Base-by-base conservation (phyloP, 2,329 filamentous ascomycete species). In the Stenocarpella maydis region DNA sequence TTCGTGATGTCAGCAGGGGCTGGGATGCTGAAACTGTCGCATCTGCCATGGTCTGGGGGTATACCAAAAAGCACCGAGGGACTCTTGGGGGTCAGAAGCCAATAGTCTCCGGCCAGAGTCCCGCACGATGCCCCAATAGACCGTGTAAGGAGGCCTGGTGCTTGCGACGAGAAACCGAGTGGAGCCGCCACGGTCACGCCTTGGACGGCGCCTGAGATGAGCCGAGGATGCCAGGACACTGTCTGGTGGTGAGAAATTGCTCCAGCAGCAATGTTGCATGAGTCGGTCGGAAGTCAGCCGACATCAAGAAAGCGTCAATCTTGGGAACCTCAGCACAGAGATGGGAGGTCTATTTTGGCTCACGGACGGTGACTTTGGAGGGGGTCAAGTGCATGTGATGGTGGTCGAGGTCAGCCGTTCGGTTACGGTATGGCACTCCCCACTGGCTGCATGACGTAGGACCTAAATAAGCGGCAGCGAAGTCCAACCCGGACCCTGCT, bases 1-100 rank as follows among this genome's bases (percentile, higher is more conserved):
- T 58, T 17, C 47, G 26, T 12, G 67, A 19, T 0, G 45, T 49
- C 21, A 71, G 67, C 19, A 71, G 67, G 6, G 69, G 54, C 49
- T 71, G 45, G 14, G n/a, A 19, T 3, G 54, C 24, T 19, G 54
- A 37, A 14, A 19, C 3, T 9, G 28, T 21, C 28, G 17, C 43
- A 15, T 49, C 58, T 63, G 43, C 28, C 58, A 63, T 63, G 3
- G 5, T 49, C 28, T 6, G 14, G 2, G 4, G n/a, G 8, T 6
- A 1, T 37, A 14, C 3, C 4, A 4, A 7, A 24, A 24, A 2
- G 1, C 12, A n/a, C 12, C 1, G 41, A 4, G 28, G 19, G 4
- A 37, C 10, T 37, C 2, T 19, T 17, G 9, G 28, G 2, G 3
- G n/a, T 37, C 12, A n/a, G 10, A 17, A 7, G 0, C 7, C 4